Percentiles rank a stretch among this genome's conserved stretches.
Evolutionary conservation across 106 monocot species (phyloP).

Genomic region (Alisma plantagoaquatica): DNA sequence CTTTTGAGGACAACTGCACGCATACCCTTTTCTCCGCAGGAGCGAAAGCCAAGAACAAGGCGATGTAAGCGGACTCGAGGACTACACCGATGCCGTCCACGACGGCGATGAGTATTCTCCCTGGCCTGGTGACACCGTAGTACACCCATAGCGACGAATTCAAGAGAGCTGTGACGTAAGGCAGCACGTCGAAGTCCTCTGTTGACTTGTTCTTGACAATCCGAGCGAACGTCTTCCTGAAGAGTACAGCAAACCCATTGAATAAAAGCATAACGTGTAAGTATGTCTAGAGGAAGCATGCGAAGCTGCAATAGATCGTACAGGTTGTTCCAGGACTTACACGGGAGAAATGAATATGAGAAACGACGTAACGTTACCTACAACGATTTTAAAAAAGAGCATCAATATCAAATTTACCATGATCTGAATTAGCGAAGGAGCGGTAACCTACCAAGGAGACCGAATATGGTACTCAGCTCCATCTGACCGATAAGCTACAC

Average conservation of each 20-base stretch:
- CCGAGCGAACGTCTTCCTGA: conserved; percentile 47
- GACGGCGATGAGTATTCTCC: conserved; percentile 23
- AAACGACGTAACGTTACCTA: not conserved
- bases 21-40: conserved; percentile 21
- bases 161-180: conserved; percentile 44
- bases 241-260: too few species aligned
- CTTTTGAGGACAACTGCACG: too few species aligned
- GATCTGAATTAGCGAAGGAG: too few species aligned
- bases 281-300: not conserved
- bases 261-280: too few species aligned
- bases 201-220: conserved; percentile 37
- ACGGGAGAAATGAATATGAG: conserved; percentile 2
- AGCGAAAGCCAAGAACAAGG: conserved; percentile 29
- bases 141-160: conserved; percentile 46
- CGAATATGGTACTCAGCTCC: too few species aligned
- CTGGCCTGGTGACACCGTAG: conserved; percentile 46
- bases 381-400: too few species aligned
- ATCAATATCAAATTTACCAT: too few species aligned
- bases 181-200: conserved; percentile 36
- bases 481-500: too few species aligned
- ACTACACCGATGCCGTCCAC: conserved; percentile 33
- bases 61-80: conserved; percentile 38
- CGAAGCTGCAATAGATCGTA: not conserved
- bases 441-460: too few species aligned
- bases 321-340: not conserved